Evolutionary conservation across 1,139 yeast species (phyloP), one percentile per base, ranked within the genome.

Genomic region (Candida sanyaensis): DNA sequence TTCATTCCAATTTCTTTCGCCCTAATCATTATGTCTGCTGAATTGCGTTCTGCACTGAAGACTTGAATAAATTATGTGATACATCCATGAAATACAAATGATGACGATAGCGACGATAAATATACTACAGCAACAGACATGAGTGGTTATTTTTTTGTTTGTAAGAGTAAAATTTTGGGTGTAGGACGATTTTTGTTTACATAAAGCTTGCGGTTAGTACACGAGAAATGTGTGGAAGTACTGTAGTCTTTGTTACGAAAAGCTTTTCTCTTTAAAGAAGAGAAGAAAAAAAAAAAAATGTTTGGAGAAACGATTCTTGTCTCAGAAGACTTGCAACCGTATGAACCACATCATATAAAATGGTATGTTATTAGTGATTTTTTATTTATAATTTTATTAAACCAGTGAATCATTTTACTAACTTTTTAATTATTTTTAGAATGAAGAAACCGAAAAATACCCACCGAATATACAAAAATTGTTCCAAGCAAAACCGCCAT

Each of bases 401-500:
- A 11, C 27, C 8, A 6, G 4, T 6, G 24, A 17, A 29, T n/a
- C 4, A 29, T 12, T 6, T 4, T 49, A 54, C 59, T 53, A 55
- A 55, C 55, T 6, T 33, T n/a, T 32, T 40, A 11, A 9, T 8
- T 37, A 24, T 34, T 30, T 37, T 26, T 39, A 52, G 61, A 46
- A 55, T 24, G 65, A 61, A 41, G 59, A 65, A 28, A 57, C 64
- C 33, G 75, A 72, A 43, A 82, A 80, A 61, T 83, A 84, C 54
- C 92, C 96, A 1, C 71, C 80, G 1, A 80, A 78, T 54, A 80
- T 88, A 42, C 81, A 84, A 45, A 75, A 77, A 59, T 77, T 89
- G 41, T 90, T 90, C 61, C 77, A 77, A 28, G 88, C 95, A 5
- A 73, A 81, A 45, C 84, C 87, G 4, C 95, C 96, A n/a, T 64